phyloP scores from a whole-genome alignment of 495 filamentous ascomycete species.

The Clohesyomyces aquaticus region DNA sequence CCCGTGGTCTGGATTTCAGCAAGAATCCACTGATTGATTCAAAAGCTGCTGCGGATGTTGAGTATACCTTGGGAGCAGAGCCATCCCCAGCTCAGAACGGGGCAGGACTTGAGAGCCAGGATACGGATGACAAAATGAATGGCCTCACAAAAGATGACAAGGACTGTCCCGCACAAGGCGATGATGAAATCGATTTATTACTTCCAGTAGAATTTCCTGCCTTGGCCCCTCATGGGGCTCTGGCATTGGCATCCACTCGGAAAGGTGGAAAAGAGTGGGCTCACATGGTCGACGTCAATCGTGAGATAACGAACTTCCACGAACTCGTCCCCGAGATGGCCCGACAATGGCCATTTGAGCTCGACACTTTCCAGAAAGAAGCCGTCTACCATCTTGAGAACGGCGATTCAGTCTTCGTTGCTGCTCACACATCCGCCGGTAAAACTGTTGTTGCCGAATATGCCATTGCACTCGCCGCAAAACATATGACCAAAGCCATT shows the following conservation, averaged over 20 bases:
- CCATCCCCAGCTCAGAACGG: constrained; percentile 53
- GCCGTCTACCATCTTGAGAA: constrained; percentile 96
- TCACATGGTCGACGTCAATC: constrained; percentile 93
- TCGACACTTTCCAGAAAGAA: constrained; percentile 98
- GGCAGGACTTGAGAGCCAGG: constrained; percentile 52
- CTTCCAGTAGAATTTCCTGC: constrained; percentile 92
- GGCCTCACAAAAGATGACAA: constrained; percentile 37
- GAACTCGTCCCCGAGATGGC: constrained; percentile 97
- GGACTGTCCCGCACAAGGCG: constrained; percentile 52
- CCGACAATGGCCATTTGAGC: constrained; percentile 91
- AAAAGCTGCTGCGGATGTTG: constrained; percentile 69
- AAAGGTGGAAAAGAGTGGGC: constrained; percentile 89
- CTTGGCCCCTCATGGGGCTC: constrained; percentile 76
- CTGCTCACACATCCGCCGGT: constrained; percentile 96
- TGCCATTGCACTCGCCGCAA: constrained; percentile 90
- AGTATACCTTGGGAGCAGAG: constrained; percentile 72
- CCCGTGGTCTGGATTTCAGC: constrained; percentile 73
- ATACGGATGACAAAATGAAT: constrained; percentile 41
- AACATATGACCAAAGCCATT: constrained; percentile 99
- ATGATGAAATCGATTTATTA: constrained; percentile 88
- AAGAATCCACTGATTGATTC: constrained; percentile 62
- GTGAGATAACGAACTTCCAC: constrained; percentile 85
- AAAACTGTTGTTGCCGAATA: constrained; percentile 99
- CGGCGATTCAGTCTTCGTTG: constrained; percentile 97
- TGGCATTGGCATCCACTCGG: constrained; percentile 71